Base-by-base conservation (phyloP, 805 yeast species). In the Lachancea fermentati region DNA sequence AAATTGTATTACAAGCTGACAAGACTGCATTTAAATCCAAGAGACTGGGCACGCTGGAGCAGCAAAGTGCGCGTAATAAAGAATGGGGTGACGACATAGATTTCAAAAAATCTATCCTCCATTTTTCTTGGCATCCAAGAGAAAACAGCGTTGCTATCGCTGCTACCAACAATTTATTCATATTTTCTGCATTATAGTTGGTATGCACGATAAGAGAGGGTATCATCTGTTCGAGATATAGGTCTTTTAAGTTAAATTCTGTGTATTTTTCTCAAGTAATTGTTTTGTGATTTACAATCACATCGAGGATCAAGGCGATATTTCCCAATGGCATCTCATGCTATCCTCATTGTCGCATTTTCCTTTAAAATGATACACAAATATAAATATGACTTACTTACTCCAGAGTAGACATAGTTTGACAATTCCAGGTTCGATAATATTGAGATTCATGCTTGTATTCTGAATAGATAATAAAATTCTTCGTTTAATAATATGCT, bases 71-170 rank as follows among this genome's bases (percentile, higher is more conserved):
- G 31, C 57, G 57, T 32, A 55, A 49, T 35, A 62, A 61, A 45
- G 63, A 78, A 47, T 73, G 83, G 59, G 72, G 76, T 39, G 78
- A 80, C 57, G 91, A 82, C 58, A 85, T 89, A 50, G 97, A 94
- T 66, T 93, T 89, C 71, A 87, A 89, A 66, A 91, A 89, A 73
- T 82, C 86, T 64, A 89, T 93, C 45, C 72, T 91, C 64, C 97
- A 93, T 67, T 73, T 88, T 65, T 87, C 97, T 62, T 93, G 99
- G 98, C 98, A 93, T 71, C 98, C 99, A 48, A 73, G 72, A 52
- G 98, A 94, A 67, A 87, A 93, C 67, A 81, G 93, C 38, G 95
- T 93, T 51, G 98, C 98, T 32, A 85, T 93, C 58, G 97, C 97
- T 36, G 97, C 98, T 14, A 93, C 99, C 16, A 94, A 93, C 69